phyloP scores from a whole-genome alignment of 345 rosid genomes.

The Brassica nigra region DNA sequence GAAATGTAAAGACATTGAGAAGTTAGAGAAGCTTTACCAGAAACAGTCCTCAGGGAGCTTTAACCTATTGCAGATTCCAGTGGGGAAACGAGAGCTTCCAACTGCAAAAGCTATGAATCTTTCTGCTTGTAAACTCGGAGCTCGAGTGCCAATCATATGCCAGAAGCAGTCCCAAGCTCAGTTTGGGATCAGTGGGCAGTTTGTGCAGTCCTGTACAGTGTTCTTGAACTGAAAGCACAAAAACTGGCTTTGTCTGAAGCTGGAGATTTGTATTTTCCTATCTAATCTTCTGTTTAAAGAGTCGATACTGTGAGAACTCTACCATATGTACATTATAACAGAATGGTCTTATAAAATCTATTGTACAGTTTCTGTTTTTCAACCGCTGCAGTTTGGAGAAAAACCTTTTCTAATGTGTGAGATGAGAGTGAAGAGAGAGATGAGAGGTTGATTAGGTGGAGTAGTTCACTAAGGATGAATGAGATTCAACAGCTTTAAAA shows the following conservation, averaged over 20 bases:
- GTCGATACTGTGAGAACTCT: constrained; percentile 30
- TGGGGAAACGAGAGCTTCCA: constrained; percentile 37
- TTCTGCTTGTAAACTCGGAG: constrained; percentile 55
- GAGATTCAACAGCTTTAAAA: too few relatives aligned
- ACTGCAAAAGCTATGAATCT: constrained; percentile 46
- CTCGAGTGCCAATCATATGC: constrained; percentile 53
- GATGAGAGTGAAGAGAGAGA: too few relatives aligned
- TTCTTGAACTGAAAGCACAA: constrained; percentile 46
- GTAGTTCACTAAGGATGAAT: too few relatives aligned
- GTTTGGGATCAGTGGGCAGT: constrained; percentile 50
- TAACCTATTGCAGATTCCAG: constrained; percentile 46
- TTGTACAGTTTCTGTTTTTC: constrained; percentile 2
- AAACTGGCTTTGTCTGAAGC: constrained; percentile 29
- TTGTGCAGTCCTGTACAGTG: constrained; percentile 57
- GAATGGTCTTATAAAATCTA: neutral
- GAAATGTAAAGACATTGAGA: constrained; percentile 47
- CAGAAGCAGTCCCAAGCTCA: constrained; percentile 57
- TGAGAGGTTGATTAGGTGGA: too few relatives aligned
- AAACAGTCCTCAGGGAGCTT: constrained; percentile 41
- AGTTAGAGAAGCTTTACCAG: constrained; percentile 51
- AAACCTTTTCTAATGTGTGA: too few relatives aligned
- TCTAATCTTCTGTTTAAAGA: constrained; percentile 16
- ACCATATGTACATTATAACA: constrained; percentile 26
- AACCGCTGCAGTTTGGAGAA: too few relatives aligned
- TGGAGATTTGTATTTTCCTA: constrained; percentile 5